phyloP scores from a whole-genome alignment of 2,329 filamentous ascomycete species.

The Trichoderma semiorbis region DNA sequence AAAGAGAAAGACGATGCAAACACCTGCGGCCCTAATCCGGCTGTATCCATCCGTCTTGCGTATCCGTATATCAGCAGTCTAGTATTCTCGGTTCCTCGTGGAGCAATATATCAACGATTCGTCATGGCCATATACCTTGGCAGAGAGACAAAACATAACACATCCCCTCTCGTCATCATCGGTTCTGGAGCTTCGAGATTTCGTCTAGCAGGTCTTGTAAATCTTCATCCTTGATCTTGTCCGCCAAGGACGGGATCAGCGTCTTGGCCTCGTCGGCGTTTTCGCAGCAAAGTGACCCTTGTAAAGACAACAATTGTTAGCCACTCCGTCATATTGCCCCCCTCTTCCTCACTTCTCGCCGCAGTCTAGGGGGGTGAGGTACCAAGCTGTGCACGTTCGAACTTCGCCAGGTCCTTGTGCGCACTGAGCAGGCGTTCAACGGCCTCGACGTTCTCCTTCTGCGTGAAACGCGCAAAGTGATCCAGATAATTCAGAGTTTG shows the following conservation, averaged over 20 bases:
- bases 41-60: constrained; percentile 21
- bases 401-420: constrained; percentile 78
- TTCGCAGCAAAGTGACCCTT: constrained; percentile 88
- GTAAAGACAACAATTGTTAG: constrained; percentile 3
- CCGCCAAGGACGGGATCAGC: constrained; percentile 80
- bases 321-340: background rate
- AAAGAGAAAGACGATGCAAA: background rate
- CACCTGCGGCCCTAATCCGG: constrained; percentile 5
- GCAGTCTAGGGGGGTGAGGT: constrained; percentile 26
- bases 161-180: constrained; percentile 23
- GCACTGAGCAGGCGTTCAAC: constrained; percentile 82
- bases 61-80: constrained; percentile 6
- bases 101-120: constrained; percentile 1
- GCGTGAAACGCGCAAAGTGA: constrained; percentile 92
- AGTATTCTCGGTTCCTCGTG: background rate
- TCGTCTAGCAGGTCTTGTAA: constrained; percentile 86
- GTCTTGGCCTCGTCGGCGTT: constrained; percentile 94
- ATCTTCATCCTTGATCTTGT: constrained; percentile 89
- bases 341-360: background rate
- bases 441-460: constrained; percentile 91
- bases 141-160: background rate
- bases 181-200: constrained; percentile 70
- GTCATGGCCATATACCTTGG: background rate
- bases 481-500: constrained; percentile 93
- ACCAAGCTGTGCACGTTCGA: constrained; percentile 92